Evolutionary conservation across 2,329 filamentous ascomycete species (phyloP).

Genomic region (Epichloe gansuensis): DNA sequence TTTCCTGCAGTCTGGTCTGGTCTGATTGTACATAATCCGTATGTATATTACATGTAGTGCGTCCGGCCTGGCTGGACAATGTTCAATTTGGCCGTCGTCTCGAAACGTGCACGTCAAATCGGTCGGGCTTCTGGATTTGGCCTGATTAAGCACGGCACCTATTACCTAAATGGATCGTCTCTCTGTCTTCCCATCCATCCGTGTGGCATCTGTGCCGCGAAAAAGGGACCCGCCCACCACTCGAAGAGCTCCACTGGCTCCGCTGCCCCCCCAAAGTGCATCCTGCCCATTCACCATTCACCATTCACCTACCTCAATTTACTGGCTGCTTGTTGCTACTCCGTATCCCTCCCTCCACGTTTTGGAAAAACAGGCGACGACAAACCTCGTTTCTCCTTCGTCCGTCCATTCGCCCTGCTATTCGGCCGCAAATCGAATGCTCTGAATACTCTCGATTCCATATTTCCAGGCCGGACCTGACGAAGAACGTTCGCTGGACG

Average conservation of each 20-base stretch:
- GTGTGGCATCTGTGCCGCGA: not conserved
- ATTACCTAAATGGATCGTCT: too few relatives aligned
- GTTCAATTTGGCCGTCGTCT: too few relatives aligned
- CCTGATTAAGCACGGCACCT: too few relatives aligned
- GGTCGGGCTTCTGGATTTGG: too few relatives aligned
- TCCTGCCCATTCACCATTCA: not conserved
- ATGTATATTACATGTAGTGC: too few relatives aligned
- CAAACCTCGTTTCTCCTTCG: conserved; percentile 2
- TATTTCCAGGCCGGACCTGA: not conserved
- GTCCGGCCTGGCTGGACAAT: too few relatives aligned
- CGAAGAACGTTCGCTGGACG: not conserved
- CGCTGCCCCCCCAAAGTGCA: not conserved
- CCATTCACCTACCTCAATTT: not conserved
- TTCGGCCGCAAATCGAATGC: not conserved
- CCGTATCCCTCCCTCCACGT: not conserved
- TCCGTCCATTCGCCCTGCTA: not conserved
- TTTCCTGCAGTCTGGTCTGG: not conserved
- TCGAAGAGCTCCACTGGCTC: conserved; percentile 7
- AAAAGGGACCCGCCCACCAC: not conserved
- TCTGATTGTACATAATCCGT: not conserved
- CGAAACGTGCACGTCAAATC: too few relatives aligned
- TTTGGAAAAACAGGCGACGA: conserved; percentile 5
- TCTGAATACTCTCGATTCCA: not conserved
- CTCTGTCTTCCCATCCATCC: not conserved
- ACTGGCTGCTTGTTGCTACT: conserved; percentile 1